These are phyloP conservation scores for Lichtheimia ramosa DNA, from an alignment of 371 early-diverging fungal species.

Conservation along the genomic window DNA sequence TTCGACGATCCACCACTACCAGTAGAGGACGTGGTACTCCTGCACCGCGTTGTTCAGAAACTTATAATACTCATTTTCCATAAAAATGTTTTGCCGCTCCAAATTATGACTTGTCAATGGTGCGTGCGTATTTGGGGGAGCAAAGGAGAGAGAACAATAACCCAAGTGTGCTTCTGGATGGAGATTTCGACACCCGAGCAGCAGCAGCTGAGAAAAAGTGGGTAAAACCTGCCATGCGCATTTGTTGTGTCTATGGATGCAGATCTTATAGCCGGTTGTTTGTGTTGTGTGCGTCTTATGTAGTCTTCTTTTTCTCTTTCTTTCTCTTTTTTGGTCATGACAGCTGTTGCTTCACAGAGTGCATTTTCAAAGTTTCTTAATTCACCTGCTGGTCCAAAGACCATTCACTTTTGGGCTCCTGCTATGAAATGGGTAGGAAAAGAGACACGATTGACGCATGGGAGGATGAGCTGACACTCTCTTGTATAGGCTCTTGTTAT, in stretches of 20 bases:
- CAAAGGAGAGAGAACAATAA: no score
- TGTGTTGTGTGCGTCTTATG: no score
- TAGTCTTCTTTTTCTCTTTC: background rate
- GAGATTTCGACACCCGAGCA: no score
- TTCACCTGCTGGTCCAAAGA: slow-evolving; percentile 74
- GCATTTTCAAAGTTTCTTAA: slow-evolving; percentile 71
- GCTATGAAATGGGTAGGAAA: slow-evolving; percentile 48
- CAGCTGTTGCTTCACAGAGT: slow-evolving; percentile 50
- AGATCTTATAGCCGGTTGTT: no score
- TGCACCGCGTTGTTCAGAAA: slow-evolving; percentile 19
- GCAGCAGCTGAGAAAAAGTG: no score
- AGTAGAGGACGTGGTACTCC: slow-evolving; percentile 1
- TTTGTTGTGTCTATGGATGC: no score
- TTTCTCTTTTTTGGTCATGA: slow-evolving; percentile 33
- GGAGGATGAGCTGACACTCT: no score
- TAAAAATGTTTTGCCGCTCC: background rate
- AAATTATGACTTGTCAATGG: no score
- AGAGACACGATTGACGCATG: background rate
- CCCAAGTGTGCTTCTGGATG: no score
- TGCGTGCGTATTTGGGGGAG: no score
- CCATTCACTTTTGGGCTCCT: slow-evolving; percentile 54
- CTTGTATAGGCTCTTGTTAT: slow-evolving; percentile 42
- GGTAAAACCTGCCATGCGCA: no score
- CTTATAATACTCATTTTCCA: slow-evolving; percentile 16
- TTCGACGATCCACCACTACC: background rate